Evolutionary conservation across 805 yeast genomes (phyloP).

Genomic region (Wickerhamiella dianesei): DNA sequence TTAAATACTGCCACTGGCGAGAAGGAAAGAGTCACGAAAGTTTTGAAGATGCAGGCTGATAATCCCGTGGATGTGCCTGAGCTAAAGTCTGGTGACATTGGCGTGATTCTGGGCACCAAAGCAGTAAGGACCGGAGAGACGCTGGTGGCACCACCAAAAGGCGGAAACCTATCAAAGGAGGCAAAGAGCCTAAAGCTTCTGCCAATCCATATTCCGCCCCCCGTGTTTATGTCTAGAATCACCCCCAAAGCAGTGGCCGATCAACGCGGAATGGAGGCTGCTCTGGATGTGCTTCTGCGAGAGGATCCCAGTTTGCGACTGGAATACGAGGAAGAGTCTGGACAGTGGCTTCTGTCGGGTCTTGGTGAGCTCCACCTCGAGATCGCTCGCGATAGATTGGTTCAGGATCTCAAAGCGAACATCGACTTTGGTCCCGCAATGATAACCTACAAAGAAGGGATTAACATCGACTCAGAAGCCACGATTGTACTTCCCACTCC

Average conservation of each 20-base stretch:
- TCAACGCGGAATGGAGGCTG: constrained; percentile 53
- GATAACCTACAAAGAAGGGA: constrained; percentile 79
- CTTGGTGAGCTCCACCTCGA: constrained; percentile 97
- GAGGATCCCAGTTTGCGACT: constrained; percentile 85
- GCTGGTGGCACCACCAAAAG: constrained; percentile 45
- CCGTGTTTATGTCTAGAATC: constrained; percentile 74
- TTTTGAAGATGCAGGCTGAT: constrained; percentile 81
- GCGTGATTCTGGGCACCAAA: constrained; percentile 66
- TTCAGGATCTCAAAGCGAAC: constrained; percentile 71
- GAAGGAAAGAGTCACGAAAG: constrained; percentile 49
- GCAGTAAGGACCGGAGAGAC: constrained; percentile 86
- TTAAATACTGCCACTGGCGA: constrained; percentile 58
- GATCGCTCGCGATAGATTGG: constrained; percentile 63
- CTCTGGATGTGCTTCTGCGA: constrained; percentile 49
- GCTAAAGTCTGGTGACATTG: constrained; percentile 71
- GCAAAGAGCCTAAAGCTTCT: constrained; percentile 39
- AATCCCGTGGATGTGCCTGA: constrained; percentile 54
- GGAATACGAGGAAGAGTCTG: constrained; percentile 63
- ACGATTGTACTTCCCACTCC: not conserved
- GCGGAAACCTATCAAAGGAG: constrained; percentile 37
- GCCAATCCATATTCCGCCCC: constrained; percentile 81
- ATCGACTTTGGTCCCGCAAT: constrained; percentile 70
- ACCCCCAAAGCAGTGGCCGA: constrained; percentile 81
- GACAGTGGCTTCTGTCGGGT: constrained; percentile 80
- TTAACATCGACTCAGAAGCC: constrained; percentile 16